phyloP scores from a whole-genome alignment of 768 basidiomycete genomes.

The Hydnum rufescens region DNA sequence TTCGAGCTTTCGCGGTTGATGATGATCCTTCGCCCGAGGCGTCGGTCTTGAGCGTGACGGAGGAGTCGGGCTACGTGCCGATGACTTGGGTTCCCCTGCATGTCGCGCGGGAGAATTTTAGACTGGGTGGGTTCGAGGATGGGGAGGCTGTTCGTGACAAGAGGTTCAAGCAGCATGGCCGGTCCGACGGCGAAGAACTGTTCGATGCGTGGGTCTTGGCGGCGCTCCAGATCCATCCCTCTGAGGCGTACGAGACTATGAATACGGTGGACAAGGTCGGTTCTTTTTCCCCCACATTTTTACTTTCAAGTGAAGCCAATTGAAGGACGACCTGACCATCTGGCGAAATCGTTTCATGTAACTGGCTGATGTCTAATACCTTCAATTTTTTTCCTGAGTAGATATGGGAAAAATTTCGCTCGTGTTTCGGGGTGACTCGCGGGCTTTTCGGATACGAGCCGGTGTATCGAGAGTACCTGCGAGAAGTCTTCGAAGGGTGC shows the following conservation, averaged over 20 bases:
- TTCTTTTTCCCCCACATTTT: not conserved
- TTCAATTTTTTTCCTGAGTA: constrained; percentile 14
- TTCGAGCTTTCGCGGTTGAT: constrained; percentile 27
- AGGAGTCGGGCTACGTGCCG: constrained; percentile 24
- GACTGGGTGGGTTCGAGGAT: constrained; percentile 29
- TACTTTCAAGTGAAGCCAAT: too few species aligned
- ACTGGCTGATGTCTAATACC: too few species aligned
- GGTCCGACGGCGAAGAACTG: constrained; percentile 20
- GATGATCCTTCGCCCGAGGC: too few species aligned
- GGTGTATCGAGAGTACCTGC: constrained; percentile 38
- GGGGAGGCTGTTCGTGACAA: not conserved
- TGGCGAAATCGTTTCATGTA: not conserved
- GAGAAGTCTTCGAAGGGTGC: constrained; percentile 38
- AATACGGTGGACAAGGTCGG: constrained; percentile 46
- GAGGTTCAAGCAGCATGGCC: not conserved
- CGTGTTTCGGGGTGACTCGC: constrained; percentile 14
- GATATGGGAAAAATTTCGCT: constrained; percentile 58
- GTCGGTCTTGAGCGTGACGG: too few species aligned
- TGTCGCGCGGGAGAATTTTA: constrained; percentile 34
- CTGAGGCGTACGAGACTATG: constrained; percentile 52
- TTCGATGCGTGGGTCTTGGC: constrained; percentile 50
- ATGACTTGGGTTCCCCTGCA: constrained; percentile 35
- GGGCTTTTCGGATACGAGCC: constrained; percentile 30
- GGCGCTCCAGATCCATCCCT: constrained; percentile 44
- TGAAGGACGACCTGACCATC: too few species aligned